Evolutionary conservation across 164 flowering plant genomes (phyloP), one percentile per base, ranked within the genome.

Genomic region (Stephania japonica): DNA sequence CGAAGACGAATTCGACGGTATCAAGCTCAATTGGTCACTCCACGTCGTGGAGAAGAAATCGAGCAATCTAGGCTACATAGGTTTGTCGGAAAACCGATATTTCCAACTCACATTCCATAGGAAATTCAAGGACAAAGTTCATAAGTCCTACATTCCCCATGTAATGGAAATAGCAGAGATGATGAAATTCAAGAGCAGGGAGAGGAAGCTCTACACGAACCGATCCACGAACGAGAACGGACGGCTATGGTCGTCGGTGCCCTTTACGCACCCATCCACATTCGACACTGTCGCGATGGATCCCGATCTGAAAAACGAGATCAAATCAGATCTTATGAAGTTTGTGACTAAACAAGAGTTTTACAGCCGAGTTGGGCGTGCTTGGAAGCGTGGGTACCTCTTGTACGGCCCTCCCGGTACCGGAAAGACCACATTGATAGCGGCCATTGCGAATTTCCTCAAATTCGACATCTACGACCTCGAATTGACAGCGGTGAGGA

Each of bases 341-440:
- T 81, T 78, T 32, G 75, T 71, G 13, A 53, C 18, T 1, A 27
- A 79, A 41, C 50, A 41, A 71, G 77, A 73, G 23, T 81, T 41
- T 42, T 81, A 78, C 32, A 43, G 38, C 24, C 43, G 79, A 16
- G 81, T 75, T 14, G 83, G 83, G 4, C 63, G 81, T 26, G 71
- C 83, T 49, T 81, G 83, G 83, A 81, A 81, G 7, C 56, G 83
- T 18, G 81, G 83, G 42, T 81, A 81, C 41, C 77, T 81, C 18
- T 69, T 81, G 0, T 81, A 81, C 19, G 83, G 83, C 2, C 80
- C 83, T 0, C 83, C 81, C 0, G 83, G 83, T 0, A 78, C 79
- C 0, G 81, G 83, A 1, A 78, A 78, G 73, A 78, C 83, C 1
- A 81, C 81, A 38, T 53, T 81, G 67, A 76, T 81, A 43, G 83